These are phyloP conservation scores for Knufia fluminis DNA, from an alignment of 2,329 filamentous ascomycete genomes.

Conservation along the genomic window DNA sequence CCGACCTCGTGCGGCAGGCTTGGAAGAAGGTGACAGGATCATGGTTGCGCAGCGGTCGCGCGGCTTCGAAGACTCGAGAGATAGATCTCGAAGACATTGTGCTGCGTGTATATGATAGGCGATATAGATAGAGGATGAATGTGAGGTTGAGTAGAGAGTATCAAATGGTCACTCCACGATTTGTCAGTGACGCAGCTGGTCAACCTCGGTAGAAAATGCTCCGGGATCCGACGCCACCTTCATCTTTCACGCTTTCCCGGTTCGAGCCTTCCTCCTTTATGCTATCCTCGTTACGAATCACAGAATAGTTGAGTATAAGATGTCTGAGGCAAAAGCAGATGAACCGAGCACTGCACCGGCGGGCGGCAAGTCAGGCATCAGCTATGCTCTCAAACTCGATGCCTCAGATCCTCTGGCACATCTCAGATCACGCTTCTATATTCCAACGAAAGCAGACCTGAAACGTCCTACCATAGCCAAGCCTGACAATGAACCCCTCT, in stretches of 20 bases:
- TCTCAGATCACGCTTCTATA: constrained; percentile 62
- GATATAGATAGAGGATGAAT: background rate
- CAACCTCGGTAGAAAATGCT: background rate
- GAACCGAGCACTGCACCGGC: background rate
- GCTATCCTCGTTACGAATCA: background rate
- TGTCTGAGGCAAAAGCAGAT: too few species aligned
- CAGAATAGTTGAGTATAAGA: background rate
- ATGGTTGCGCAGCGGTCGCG: constrained; percentile 8
- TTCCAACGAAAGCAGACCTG: constrained; percentile 65
- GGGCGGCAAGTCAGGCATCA: background rate
- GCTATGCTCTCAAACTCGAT: constrained; percentile 39
- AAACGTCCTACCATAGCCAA: constrained; percentile 50
- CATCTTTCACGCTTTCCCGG: background rate
- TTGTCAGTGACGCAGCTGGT: constrained; percentile 4
- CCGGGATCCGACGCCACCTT: background rate
- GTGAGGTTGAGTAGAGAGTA: background rate
- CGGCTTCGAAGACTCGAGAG: constrained; percentile 3
- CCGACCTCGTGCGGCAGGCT: constrained; percentile 12
- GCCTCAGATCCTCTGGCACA: constrained; percentile 49
- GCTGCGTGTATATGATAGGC: background rate
- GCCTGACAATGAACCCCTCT: constrained; percentile 28
- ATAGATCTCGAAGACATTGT: background rate
- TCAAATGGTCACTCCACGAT: background rate
- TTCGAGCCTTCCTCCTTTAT: background rate
- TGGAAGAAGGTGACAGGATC: constrained; percentile 17